phyloP scores from a whole-genome alignment of 371 early-diverging fungal species.

The Mortierella sp. region DNA sequence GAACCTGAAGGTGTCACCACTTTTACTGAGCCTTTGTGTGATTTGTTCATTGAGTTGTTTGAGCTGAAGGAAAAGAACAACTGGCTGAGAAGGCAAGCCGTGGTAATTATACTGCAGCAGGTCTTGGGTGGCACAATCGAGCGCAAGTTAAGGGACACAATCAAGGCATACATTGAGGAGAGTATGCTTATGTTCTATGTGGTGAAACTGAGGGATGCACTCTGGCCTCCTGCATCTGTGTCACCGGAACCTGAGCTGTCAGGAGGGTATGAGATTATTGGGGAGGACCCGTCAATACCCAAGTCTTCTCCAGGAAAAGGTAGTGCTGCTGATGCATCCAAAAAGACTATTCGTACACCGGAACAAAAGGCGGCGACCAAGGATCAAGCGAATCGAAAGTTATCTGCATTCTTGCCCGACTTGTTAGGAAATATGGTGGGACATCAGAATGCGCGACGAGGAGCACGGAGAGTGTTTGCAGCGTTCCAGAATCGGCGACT shows the following conservation, averaged over 20 bases:
- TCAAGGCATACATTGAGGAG: constrained; percentile 45
- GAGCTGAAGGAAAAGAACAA: constrained; percentile 88
- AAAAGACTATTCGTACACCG: constrained; percentile 57
- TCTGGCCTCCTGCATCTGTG: constrained; percentile 31
- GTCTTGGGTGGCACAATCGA: constrained; percentile 90
- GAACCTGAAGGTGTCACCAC: constrained; percentile 66
- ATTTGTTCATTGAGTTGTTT: constrained; percentile 89
- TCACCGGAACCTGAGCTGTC: background rate
- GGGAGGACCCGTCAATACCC: constrained; percentile 12
- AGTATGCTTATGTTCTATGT: constrained; percentile 53
- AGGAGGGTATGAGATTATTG: constrained; percentile 29
- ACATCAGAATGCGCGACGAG: constrained; percentile 82
- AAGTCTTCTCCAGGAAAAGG: background rate
- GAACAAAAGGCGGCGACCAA: constrained; percentile 69
- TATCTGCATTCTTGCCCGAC: constrained; percentile 76
- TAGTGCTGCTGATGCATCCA: background rate
- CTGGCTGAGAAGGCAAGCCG: constrained; percentile 89
- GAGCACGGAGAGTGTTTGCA: constrained; percentile 78
- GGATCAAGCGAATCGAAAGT: constrained; percentile 74
- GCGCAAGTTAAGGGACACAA: constrained; percentile 61
- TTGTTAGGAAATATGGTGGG: constrained; percentile 87
- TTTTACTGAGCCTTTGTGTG: constrained; percentile 81
- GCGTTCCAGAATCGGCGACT: constrained; percentile 82
- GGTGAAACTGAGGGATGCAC: constrained; percentile 34
- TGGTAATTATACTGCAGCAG: constrained; percentile 86